Conservation (phyloP, 2,329 filamentous ascomycete species). For the Trichoderma endophyticum region DNA sequence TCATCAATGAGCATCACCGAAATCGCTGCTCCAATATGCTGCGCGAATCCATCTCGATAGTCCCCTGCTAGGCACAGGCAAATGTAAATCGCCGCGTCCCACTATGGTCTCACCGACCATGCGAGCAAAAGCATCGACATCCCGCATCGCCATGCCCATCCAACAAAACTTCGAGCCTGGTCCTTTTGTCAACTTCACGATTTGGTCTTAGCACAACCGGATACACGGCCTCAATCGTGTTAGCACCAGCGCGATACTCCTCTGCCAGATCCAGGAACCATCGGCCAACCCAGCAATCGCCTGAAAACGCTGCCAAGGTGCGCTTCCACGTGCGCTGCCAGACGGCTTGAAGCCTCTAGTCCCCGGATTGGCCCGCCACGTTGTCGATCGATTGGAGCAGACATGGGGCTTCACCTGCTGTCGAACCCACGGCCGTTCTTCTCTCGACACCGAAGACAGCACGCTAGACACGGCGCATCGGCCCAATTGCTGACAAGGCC, state of each 20-base stretch:
- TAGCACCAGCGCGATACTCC: neutral
- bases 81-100: neutral
- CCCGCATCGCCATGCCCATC: neutral
- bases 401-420: slow-evolving; percentile 2
- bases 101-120: neutral
- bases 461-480: slow-evolving; percentile 9
- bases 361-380: slow-evolving; percentile 25
- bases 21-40: neutral
- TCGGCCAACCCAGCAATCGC: neutral
- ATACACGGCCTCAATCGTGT: neutral
- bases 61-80: neutral
- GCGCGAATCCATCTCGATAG: neutral
- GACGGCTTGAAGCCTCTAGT: neutral
- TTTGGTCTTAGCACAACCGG: neutral
- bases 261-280: slow-evolving; percentile 2
- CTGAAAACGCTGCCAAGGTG: neutral
- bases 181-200: neutral
- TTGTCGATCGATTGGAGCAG: slow-evolving; percentile 31
- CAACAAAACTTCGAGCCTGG: neutral
- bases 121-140: neutral
- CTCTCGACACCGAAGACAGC: slow-evolving; percentile 15
- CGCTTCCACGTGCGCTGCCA: slow-evolving; percentile 1
- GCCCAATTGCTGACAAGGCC: slow-evolving; percentile 12
- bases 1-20: neutral
- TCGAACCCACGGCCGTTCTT: slow-evolving; percentile 1